Evolutionary conservation across 805 yeast species (phyloP).

Genomic region (Kazachstania bromeliacearum): DNA sequence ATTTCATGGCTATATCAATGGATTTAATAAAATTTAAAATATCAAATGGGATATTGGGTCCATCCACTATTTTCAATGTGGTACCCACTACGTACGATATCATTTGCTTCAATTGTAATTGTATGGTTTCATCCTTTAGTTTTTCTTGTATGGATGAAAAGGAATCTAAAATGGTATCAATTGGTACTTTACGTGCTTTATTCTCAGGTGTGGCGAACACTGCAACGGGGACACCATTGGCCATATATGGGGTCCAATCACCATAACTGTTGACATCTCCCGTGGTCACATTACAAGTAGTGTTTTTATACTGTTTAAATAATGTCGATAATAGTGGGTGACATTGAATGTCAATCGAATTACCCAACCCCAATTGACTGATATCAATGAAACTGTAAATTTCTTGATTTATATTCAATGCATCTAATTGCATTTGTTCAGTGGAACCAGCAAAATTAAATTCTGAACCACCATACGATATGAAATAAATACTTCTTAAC

Average conservation of each 20-base stretch:
- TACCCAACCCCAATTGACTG: slow-evolving; percentile 30
- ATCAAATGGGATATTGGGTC: slow-evolving; percentile 66
- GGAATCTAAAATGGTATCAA: slow-evolving; percentile 60
- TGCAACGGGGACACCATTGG: slow-evolving; percentile 38
- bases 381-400: slow-evolving; percentile 67
- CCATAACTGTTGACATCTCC: slow-evolving; percentile 35
- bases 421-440: slow-evolving; percentile 54
- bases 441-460: slow-evolving; percentile 76
- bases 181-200: slow-evolving; percentile 35
- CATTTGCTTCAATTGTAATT: slow-evolving; percentile 42
- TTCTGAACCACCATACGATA: slow-evolving; percentile 70
- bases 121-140: slow-evolving; percentile 39
- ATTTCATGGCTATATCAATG: slow-evolving; percentile 37
- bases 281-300: slow-evolving; percentile 10
- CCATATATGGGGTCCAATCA: slow-evolving; percentile 57
- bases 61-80: slow-evolving; percentile 51
- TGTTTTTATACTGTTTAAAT: slow-evolving; percentile 4
- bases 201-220: slow-evolving; percentile 12
- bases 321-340: slow-evolving; percentile 48
- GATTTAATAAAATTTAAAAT: slow-evolving; percentile 36
- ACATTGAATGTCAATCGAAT: slow-evolving; percentile 42
- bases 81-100: slow-evolving; percentile 44
- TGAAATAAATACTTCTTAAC: slow-evolving; percentile 69
- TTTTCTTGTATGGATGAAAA: slow-evolving; percentile 32
- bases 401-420: slow-evolving; percentile 43